phyloP scores from a whole-genome alignment of 1,284 basidiomycete genomes.

The Gomphus sp. region DNA sequence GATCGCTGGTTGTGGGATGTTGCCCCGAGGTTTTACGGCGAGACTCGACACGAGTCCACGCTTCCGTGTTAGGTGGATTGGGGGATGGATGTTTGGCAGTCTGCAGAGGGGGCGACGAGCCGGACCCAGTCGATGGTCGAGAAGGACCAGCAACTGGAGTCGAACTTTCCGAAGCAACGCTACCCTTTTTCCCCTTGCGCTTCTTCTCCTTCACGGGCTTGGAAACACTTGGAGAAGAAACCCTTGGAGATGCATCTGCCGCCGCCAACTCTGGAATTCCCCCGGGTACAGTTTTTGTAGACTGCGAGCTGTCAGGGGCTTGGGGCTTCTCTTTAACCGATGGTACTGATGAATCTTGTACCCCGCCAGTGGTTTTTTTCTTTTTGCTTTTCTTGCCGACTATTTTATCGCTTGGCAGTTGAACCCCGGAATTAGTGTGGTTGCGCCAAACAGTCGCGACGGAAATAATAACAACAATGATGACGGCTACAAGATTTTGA shows the following conservation, averaged over 20 bases:
- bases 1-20: slow-evolving; percentile 41
- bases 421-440: slow-evolving; percentile 22
- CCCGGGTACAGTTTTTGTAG: slow-evolving; percentile 25
- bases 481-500: slow-evolving; percentile 29
- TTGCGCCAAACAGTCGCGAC: slow-evolving; percentile 26
- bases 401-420: slow-evolving; percentile 9
- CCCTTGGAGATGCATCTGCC: background rate
- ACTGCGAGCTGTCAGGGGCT: slow-evolving; percentile 20
- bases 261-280: background rate
- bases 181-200: slow-evolving; percentile 13
- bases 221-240: slow-evolving; percentile 1
- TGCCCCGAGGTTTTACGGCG: slow-evolving; percentile 12
- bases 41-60: slow-evolving; percentile 46
- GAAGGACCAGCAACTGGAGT: slow-evolving; percentile 7
- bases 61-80: slow-evolving; percentile 33
- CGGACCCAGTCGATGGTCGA: slow-evolving; percentile 12
- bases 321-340: slow-evolving; percentile 13
- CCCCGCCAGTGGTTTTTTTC: slow-evolving; percentile 25
- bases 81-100: slow-evolving; percentile 14
- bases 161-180: background rate
- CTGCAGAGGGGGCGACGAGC: slow-evolving; percentile 15
- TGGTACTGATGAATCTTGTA: slow-evolving; percentile 11
- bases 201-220: slow-evolving; percentile 14
- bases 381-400: slow-evolving; percentile 29
- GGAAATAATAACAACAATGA: slow-evolving; percentile 32